Percentiles rank a stretch among this genome's conserved stretches.
phyloP scores from a whole-genome alignment of 2,329 filamentous ascomycete genomes.

The Xylariaceae sp. region DNA sequence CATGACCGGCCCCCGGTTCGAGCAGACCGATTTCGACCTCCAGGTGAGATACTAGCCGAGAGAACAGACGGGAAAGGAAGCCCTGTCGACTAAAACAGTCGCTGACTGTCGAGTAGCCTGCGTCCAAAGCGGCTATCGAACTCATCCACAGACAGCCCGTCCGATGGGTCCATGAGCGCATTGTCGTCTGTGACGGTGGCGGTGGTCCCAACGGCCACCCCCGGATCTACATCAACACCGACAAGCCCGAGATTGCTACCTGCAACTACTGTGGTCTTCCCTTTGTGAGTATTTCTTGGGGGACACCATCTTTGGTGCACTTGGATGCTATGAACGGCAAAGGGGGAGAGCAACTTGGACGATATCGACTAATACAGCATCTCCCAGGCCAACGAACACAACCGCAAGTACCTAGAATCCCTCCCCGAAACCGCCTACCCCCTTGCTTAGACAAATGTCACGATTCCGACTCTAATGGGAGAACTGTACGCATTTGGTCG shows the following conservation, averaged over 20 bases:
- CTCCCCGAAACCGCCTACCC: slow-evolving; percentile 78
- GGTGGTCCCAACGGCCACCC: slow-evolving; percentile 88
- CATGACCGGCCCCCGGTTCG: slow-evolving; percentile 92
- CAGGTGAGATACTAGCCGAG: slow-evolving; percentile 59
- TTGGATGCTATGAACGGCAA: neutral
- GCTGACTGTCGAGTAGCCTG: slow-evolving; percentile 58
- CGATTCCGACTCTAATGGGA: neutral
- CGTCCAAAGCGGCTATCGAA: slow-evolving; percentile 83
- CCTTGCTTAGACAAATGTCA: slow-evolving; percentile 45
- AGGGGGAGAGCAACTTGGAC: neutral
- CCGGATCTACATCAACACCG: slow-evolving; percentile 92
- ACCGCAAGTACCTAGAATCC: slow-evolving; percentile 78
- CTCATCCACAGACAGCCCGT: slow-evolving; percentile 96
- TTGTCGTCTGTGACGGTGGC: slow-evolving; percentile 86
- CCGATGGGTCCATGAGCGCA: slow-evolving; percentile 75
- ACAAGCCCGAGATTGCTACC: slow-evolving; percentile 87
- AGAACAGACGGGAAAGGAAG: neutral
- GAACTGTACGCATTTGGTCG: slow-evolving; percentile 5
- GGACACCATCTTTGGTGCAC: neutral
- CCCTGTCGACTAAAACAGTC: slow-evolving; percentile 4
- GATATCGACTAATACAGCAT: slow-evolving; percentile 23
- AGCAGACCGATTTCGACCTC: slow-evolving; percentile 88
- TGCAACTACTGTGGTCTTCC: slow-evolving; percentile 94
- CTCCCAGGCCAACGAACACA: slow-evolving; percentile 77
- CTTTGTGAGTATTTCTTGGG: slow-evolving; percentile 60